Percentiles rank a stretch among this genome's conserved stretches.
Conservation (phyloP, 1,139 yeast genomes). For the Debaryomyces robertsiae region DNA sequence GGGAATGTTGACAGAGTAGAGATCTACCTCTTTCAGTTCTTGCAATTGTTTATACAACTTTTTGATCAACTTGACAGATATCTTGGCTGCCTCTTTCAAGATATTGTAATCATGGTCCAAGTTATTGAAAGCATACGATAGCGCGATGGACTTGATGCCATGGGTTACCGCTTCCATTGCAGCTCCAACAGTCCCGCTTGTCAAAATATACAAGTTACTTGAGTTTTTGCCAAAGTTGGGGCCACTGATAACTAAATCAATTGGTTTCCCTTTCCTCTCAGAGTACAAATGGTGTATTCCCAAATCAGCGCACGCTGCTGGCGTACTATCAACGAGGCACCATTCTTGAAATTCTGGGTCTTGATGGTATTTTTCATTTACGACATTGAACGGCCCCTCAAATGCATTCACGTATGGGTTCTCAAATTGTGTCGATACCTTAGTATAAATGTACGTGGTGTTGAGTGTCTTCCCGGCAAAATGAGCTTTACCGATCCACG, state of each 20-base stretch:
- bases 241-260: slow-evolving; percentile 88
- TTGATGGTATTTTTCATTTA: slow-evolving; percentile 35
- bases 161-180: slow-evolving; percentile 92
- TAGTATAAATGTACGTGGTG: slow-evolving; percentile 66
- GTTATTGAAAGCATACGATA: slow-evolving; percentile 76
- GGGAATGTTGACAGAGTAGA: slow-evolving; percentile 86
- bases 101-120: slow-evolving; percentile 55
- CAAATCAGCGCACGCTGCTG: slow-evolving; percentile 92
- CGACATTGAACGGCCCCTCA: slow-evolving; percentile 68
- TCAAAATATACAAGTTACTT: slow-evolving; percentile 82
- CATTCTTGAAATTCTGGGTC: slow-evolving; percentile 64
- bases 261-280: slow-evolving; percentile 50
- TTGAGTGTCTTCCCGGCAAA: slow-evolving; percentile 80
- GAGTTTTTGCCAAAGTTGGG: slow-evolving; percentile 96
- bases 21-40: slow-evolving; percentile 50
- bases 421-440: slow-evolving; percentile 31
- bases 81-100: slow-evolving; percentile 65
- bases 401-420: slow-evolving; percentile 44
- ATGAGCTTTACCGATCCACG: slow-evolving; percentile 98
- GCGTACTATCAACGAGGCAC: slow-evolving; percentile 87
- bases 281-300: slow-evolving; percentile 75
- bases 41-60: slow-evolving; percentile 64
- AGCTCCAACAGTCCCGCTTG: slow-evolving; percentile 98
- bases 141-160: slow-evolving; percentile 73
- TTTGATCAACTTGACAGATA: slow-evolving; percentile 63